Percentiles rank a stretch among this genome's conserved stretches.
These are phyloP conservation scores for Thymus mandschuricus DNA, from an alignment of 257 asterid species.

Conservation along the genomic window DNA sequence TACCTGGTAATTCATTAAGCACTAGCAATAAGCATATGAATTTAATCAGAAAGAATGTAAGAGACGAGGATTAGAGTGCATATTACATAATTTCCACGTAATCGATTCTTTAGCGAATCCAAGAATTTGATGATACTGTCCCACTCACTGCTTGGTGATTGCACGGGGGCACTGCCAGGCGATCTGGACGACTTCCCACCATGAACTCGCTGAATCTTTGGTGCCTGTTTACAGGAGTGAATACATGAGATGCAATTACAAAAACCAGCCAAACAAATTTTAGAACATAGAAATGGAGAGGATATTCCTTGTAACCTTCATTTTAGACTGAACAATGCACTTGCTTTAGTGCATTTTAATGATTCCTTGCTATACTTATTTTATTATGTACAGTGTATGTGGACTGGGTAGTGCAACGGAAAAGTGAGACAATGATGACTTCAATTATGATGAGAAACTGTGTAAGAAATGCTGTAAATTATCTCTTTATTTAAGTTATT, in stretches of 20 bases:
- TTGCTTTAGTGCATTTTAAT: not conserved
- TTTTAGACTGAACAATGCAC: conserved; percentile 12
- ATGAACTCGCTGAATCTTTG: conserved; percentile 89
- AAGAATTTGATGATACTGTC: conserved; percentile 89
- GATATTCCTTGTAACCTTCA: conserved; percentile 1
- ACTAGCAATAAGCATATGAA: conserved; percentile 12
- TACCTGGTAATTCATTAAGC: conserved; percentile 57
- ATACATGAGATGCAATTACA: conserved; percentile 22
- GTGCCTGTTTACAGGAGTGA: conserved; percentile 59
- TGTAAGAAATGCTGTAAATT: too few relatives aligned
- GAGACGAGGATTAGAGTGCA: not conserved
- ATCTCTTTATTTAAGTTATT: too few relatives aligned
- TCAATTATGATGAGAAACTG: not conserved
- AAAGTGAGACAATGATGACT: conserved; percentile 3
- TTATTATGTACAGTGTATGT: not conserved
- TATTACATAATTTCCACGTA: conserved; percentile 74
- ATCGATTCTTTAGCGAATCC: conserved; percentile 84
- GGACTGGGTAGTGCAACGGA: not conserved
- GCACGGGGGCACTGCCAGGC: conserved; percentile 73
- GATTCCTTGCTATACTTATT: not conserved
- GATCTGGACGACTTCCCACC: conserved; percentile 95
- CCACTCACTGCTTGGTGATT: conserved; percentile 87
- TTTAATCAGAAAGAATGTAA: conserved; percentile 1
- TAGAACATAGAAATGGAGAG: not conserved
- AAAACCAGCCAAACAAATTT: conserved; percentile 14